Evolutionary conservation across 441 rosid genomes (phyloP), one percentile per base, ranked within the genome.

Genomic region (Syzygium syzygioides): DNA sequence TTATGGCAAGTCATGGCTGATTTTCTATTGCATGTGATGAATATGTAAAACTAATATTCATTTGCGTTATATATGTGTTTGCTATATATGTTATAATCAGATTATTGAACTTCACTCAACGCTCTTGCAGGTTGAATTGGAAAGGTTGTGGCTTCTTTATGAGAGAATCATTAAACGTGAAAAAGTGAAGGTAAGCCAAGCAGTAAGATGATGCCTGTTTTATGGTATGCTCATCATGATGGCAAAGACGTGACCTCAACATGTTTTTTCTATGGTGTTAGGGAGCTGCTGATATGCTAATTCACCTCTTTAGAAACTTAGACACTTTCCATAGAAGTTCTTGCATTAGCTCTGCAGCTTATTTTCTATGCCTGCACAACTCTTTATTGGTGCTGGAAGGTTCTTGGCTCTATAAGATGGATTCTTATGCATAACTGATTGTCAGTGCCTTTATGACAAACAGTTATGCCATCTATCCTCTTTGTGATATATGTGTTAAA

Each of bases 111-210:
- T 52, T 85, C 64, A 30, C 55, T 87, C 83, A 54, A 86, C 26
- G 86, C 76, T 57, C 80, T 86, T 90, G 26, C 93, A 98, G 99
- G 99, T 96, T 92, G 98, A 97, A 91, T 92, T 98, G 76, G 99
- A 98, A 93, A 94, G 97, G 91, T 89, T 97, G 87, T 98, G 99
- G 57, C 99, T 97, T 92, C 96, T 98, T 68, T 98, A 99, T 90
- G 99, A 98, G 91, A 94, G 99, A 93, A 95, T 98, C 62, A 92
- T 95, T 90, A 98, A 94, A 94, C 97, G 99, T 91, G 99, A 97
- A 90, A 98, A 96, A 90, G 88, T 96, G 87, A 98, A 98, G 98
- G 99, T 97, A 94, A 79, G 54, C 79, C 17, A 48, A 41, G 53
- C 45, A 55, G 15, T 52, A 62, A 30, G 59, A 76, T 76, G 14